Evolutionary conservation across 2,329 filamentous ascomycete genomes (phyloP), one percentile per base, ranked within the genome.

Genomic region (Davidsoniella neocaledoniae): DNA sequence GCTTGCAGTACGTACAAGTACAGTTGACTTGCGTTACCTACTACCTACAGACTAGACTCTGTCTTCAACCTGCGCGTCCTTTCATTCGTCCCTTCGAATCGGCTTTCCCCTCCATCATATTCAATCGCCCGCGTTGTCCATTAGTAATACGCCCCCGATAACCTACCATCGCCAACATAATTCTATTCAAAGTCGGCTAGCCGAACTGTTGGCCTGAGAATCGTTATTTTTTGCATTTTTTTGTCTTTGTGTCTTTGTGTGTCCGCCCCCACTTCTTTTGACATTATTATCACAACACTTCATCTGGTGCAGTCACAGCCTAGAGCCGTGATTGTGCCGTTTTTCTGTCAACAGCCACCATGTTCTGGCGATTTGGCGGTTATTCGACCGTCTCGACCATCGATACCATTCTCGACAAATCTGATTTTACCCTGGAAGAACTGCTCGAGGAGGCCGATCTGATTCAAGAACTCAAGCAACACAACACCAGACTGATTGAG

Each of bases 351-450:
- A 19, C n/a, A 40, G 26, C 19, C 80, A 90, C 67, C 72, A 98
- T 98, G 91, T 98, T 98, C 69, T 98, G 91, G 91, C 83, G 90
- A 69, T 98, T 96, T 75, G 90, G 91, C 75, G 87, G 87, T 63
- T 96, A 96, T 75, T 86, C 88, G 73, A 94, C 86, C 74, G 83
- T 94, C 68, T 95, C 90, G 60, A 83, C 88, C 62, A 86, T 98
- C 67, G 91, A 96, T 68, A 87, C 82, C 58, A 85, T 98, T 61
- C 86, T 98, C 64, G 91, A 98, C 64, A 94, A 94, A 67, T 80
- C 93, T 58, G 85, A 94, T 67, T 88, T 95, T 63, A 87, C 85
- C 48, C 81, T 96, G 57, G 91, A 98, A 67, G 90, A 96, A 63
- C 74, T 98, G 53, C 79, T 98, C 55, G 88, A 96, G 64, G 91